Evolutionary conservation across 1,284 basidiomycete species (phyloP).

Genomic region (Fistulinella staudtii): DNA sequence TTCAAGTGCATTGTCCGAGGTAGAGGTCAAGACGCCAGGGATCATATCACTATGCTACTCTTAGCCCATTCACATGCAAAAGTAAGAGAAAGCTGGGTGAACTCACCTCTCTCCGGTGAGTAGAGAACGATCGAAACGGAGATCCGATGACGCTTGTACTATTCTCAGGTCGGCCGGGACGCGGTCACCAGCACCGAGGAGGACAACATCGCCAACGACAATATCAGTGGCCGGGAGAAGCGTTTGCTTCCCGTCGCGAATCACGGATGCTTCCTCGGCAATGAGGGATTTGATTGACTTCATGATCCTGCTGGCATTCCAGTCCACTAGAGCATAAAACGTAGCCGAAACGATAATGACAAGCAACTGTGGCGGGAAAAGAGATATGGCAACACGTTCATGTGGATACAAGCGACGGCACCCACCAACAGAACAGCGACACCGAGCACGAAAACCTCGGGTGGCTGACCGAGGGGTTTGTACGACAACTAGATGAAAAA

Average conservation of each 20-base stretch:
- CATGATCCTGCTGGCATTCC: constrained; percentile 36
- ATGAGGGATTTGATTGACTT: constrained; percentile 39
- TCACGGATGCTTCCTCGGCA: constrained; percentile 39
- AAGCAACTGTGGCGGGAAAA: constrained; percentile 29
- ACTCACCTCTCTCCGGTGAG: constrained; percentile 54
- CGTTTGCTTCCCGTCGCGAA: constrained; percentile 56
- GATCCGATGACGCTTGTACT: constrained; percentile 47
- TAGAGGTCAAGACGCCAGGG: constrained; percentile 44
- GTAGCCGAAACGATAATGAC: constrained; percentile 65
- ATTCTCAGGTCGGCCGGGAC: constrained; percentile 83
- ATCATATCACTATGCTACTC: constrained; percentile 42
- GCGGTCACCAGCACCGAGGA: constrained; percentile 71
- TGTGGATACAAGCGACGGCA: constrained; percentile 32
- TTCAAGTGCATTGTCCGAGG: constrained; percentile 56
- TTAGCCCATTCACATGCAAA: neutral
- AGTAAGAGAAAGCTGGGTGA: neutral
- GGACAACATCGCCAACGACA: constrained; percentile 79
- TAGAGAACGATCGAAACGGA: constrained; percentile 61
- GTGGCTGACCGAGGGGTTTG: constrained; percentile 42
- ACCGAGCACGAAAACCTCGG: constrained; percentile 53
- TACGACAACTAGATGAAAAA: constrained; percentile 39
- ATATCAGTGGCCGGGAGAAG: constrained; percentile 73
- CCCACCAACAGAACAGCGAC: constrained; percentile 78
- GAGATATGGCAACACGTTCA: neutral
- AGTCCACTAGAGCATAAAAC: constrained; percentile 41